Evolutionary conservation across 2,329 filamentous ascomycete genomes (phyloP).

Genomic region (Penicillium sp.): DNA sequence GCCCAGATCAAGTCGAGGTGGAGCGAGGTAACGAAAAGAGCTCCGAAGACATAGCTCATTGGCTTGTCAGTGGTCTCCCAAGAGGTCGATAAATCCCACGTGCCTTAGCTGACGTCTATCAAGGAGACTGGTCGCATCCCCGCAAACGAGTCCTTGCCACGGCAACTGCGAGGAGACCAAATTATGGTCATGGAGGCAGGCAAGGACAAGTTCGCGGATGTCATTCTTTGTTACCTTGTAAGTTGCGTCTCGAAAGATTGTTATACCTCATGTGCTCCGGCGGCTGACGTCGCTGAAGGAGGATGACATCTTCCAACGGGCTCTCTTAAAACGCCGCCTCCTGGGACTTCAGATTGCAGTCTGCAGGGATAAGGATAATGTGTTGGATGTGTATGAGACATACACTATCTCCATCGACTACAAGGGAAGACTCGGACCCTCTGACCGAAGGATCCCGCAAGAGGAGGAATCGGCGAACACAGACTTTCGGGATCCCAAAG

Average conservation of each 20-base stretch:
- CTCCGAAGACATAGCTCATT: no score
- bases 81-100: no score
- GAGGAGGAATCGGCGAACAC: neutral
- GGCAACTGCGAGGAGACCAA: neutral
- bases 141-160: neutral
- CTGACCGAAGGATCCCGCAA: neutral
- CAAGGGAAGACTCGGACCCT: neutral
- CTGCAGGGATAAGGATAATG: neutral
- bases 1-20: slow-evolving; percentile 15
- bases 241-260: neutral
- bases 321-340: neutral
- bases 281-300: neutral
- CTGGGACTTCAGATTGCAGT: neutral
- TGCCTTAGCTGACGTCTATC: no score
- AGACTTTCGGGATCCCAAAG: neutral
- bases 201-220: neutral
- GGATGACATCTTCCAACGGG: neutral
- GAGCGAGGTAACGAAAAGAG: slow-evolving; percentile 12
- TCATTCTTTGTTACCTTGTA: neutral
- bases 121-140: no score
- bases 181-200: neutral
- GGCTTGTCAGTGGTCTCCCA: no score
- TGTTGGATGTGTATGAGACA: neutral
- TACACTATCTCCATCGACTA: slow-evolving; percentile 2
- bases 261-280: neutral